Conservation (phyloP, 2,329 filamentous ascomycete species). For the Cadophora sp. region DNA sequence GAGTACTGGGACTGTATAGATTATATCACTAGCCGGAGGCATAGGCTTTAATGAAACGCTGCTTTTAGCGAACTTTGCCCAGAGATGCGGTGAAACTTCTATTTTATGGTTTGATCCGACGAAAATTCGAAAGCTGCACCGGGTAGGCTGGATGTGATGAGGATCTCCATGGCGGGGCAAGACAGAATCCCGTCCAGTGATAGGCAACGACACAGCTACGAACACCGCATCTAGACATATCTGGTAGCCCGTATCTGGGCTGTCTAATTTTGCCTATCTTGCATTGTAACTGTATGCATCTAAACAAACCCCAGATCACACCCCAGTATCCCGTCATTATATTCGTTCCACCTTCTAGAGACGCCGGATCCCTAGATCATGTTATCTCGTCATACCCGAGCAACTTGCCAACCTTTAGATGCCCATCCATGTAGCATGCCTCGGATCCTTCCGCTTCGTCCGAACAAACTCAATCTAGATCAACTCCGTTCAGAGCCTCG, state of each 20-base stretch:
- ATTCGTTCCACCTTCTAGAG: neutral
- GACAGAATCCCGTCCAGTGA: neutral
- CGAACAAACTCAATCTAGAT: conserved; percentile 39
- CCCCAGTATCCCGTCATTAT: neutral
- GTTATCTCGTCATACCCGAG: neutral
- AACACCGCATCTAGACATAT: neutral
- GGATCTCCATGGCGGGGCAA: neutral
- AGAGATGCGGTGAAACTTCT: too few relatives aligned
- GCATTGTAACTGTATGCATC: neutral
- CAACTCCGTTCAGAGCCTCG: conserved; percentile 43
- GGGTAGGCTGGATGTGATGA: neutral
- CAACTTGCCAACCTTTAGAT: neutral
- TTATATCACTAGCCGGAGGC: conserved; percentile 3
- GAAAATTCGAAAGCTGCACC: too few relatives aligned
- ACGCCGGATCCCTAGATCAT: neutral
- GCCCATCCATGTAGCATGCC: neutral
- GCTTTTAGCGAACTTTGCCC: neutral
- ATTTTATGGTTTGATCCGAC: too few relatives aligned
- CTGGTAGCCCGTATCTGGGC: neutral
- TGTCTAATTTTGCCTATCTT: neutral
- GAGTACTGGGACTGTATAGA: neutral
- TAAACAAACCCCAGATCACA: neutral
- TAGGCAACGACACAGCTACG: neutral
- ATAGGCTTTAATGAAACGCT: neutral
- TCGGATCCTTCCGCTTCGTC: neutral